phyloP scores from a whole-genome alignment of 2,329 filamentous ascomycete species.

The Xylaria sp. region DNA sequence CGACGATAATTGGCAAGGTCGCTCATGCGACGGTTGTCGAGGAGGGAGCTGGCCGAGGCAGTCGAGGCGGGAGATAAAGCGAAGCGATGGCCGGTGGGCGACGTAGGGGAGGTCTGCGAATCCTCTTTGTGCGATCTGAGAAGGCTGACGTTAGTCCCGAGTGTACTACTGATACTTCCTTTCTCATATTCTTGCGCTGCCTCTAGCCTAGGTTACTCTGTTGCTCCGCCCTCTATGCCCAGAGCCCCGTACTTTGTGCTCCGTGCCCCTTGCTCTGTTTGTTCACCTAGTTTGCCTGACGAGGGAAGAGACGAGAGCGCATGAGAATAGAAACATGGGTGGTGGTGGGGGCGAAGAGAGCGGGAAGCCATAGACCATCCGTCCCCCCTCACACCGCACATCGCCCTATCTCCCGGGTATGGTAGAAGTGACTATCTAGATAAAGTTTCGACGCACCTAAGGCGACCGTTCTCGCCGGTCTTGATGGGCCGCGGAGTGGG shows the following conservation, averaged over 20 bases:
- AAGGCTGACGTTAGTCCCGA: slow-evolving; percentile 47
- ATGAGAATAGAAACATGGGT: slow-evolving; percentile 9
- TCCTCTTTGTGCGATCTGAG: slow-evolving; percentile 53
- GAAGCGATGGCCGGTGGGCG: slow-evolving; percentile 56
- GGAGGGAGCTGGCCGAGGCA: slow-evolving; percentile 59
- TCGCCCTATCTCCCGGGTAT: not conserved
- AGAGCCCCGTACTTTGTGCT: not conserved
- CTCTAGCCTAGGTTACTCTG: not conserved
- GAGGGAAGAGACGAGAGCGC: slow-evolving; percentile 4
- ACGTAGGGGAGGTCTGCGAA: slow-evolving; percentile 63
- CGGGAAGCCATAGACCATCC: not conserved
- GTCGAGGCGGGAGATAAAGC: slow-evolving; percentile 56
- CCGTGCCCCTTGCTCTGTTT: not conserved
- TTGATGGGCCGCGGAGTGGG: slow-evolving; percentile 62
- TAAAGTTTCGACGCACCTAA: slow-evolving; percentile 53
- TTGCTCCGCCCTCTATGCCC: not conserved
- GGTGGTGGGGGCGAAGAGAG: slow-evolving; percentile 26
- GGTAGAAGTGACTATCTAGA: slow-evolving; percentile 19
- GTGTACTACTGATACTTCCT: not conserved
- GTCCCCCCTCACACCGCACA: not conserved
- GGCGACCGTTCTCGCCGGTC: slow-evolving; percentile 63
- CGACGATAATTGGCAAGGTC: slow-evolving; percentile 77
- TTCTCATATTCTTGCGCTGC: slow-evolving; percentile 4
- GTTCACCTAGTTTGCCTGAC: not conserved
- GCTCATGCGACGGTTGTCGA: slow-evolving; percentile 67